Conservation (phyloP, 148 eudicot species). For the Chenopodium berlandieri region DNA sequence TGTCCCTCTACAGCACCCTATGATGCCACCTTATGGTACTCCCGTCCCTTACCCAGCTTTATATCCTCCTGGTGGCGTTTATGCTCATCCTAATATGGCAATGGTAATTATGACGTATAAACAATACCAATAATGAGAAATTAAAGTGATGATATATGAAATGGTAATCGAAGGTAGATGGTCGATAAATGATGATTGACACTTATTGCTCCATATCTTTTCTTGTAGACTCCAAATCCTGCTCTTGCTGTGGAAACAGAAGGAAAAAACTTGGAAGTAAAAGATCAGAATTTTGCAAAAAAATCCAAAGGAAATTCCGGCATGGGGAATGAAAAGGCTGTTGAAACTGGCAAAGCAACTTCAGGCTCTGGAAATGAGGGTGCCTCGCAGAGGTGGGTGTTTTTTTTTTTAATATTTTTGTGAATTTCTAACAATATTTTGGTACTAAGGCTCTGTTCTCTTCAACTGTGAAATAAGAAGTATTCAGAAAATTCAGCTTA, state of each 20-base stretch:
- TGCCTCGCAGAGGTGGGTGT: conserved; percentile 70
- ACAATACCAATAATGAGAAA: not conserved
- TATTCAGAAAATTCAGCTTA: not conserved
- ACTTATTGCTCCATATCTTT: conserved; percentile 1
- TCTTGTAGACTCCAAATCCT: conserved; percentile 43
- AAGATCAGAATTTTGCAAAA: conserved; percentile 47
- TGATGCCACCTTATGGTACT: conserved; percentile 83
- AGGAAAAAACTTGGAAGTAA: conserved; percentile 49
- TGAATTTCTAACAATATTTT: not conserved
- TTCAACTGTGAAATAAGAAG: no score
- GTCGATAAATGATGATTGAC: not conserved
- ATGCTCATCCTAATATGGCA: conserved; percentile 75
- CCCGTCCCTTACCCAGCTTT: conserved; percentile 88
- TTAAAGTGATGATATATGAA: not conserved
- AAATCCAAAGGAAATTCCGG: conserved; percentile 57
- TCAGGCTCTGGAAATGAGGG: conserved; percentile 95
- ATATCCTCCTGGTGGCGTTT: conserved; percentile 76
- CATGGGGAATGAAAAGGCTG: conserved; percentile 42
- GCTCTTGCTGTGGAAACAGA: conserved; percentile 49
- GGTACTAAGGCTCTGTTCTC: not conserved
- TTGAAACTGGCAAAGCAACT: conserved; percentile 64
- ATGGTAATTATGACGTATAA: conserved; percentile 38
- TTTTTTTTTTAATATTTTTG: not conserved
- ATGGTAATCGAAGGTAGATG: not conserved
- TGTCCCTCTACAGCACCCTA: conserved; percentile 47